Percentiles rank a stretch among this genome's conserved stretches.
phyloP scores from a whole-genome alignment of 2,329 filamentous ascomycete species.

The Penicillium sp. region DNA sequence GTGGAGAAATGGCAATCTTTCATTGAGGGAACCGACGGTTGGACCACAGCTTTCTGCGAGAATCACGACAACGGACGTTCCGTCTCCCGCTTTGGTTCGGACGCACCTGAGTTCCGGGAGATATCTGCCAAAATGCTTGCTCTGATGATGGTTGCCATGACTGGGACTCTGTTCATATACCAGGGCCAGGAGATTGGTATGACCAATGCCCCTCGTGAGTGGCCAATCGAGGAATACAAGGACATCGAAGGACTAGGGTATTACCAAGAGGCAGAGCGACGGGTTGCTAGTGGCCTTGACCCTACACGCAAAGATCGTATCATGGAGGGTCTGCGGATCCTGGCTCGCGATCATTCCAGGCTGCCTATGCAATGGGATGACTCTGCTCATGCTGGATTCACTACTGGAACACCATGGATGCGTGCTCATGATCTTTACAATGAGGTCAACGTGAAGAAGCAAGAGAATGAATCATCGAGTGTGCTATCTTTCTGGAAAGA shows the following conservation, averaged over 20 bases:
- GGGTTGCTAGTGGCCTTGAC: constrained; percentile 31
- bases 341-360: constrained; percentile 59
- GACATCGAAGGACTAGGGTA: constrained; percentile 48
- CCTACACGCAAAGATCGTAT: constrained; percentile 15
- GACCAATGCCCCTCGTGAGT: constrained; percentile 51
- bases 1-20: constrained; percentile 52
- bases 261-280: constrained; percentile 39
- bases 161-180: constrained; percentile 56
- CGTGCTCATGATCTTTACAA: constrained; percentile 47
- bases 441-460: constrained; percentile 50
- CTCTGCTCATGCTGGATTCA: constrained; percentile 59
- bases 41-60: constrained; percentile 60
- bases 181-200: constrained; percentile 62
- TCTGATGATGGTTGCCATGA: constrained; percentile 47
- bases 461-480: constrained; percentile 44
- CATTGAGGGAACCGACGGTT: constrained; percentile 47
- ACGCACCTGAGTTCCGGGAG: constrained; percentile 47
- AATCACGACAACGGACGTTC: constrained; percentile 62
- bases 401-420: constrained; percentile 57
- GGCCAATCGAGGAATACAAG: constrained; percentile 47
- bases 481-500: constrained; percentile 59
- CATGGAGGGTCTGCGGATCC: constrained; percentile 47
- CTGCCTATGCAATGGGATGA: constrained; percentile 65
- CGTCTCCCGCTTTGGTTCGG: constrained; percentile 52
- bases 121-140: constrained; percentile 54